phyloP scores from a whole-genome alignment of 805 yeast species.

The Candida boleticola region DNA sequence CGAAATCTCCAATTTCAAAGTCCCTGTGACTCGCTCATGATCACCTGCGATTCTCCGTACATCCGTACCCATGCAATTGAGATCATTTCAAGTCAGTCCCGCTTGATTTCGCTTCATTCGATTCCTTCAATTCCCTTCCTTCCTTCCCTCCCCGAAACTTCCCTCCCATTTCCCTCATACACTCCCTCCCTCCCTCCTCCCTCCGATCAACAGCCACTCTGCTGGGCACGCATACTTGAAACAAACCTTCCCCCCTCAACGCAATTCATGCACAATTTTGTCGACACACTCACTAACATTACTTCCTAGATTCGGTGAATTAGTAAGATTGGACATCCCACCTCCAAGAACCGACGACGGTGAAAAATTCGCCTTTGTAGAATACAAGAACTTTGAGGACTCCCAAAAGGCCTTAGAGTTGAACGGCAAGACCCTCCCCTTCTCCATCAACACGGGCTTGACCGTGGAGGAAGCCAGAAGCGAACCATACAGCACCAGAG shows the following conservation, averaged over 20 bases:
- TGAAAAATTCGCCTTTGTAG: slow-evolving; percentile 63
- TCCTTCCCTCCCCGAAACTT: slow-evolving; percentile 2
- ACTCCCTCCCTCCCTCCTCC: slow-evolving; percentile 7
- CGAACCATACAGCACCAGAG: slow-evolving; percentile 45
- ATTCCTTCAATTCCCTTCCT: slow-evolving; percentile 1
- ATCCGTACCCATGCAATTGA: too few species aligned
- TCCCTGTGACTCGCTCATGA: too few species aligned
- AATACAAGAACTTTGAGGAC: slow-evolving; percentile 49
- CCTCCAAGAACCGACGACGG: slow-evolving; percentile 62
- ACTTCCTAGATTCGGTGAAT: slow-evolving; percentile 47
- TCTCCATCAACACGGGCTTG: slow-evolving; percentile 41
- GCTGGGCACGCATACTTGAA: slow-evolving; percentile 2
- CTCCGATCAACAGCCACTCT: slow-evolving; percentile 6
- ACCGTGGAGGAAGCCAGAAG: slow-evolving; percentile 56
- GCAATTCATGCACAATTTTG: neutral
- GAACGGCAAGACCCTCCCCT: slow-evolving; percentile 44
- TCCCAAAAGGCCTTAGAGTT: slow-evolving; percentile 53
- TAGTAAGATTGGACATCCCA: slow-evolving; percentile 59
- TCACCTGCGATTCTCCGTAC: too few species aligned
- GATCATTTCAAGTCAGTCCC: too few species aligned
- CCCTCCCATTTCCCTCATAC: slow-evolving; percentile 6
- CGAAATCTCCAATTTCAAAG: too few species aligned
- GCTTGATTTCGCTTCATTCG: too few species aligned
- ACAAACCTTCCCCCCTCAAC: slow-evolving; percentile 2
- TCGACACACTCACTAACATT: neutral